Evolutionary conservation across 2,329 filamentous ascomycete genomes (phyloP).

Genomic region (Aspergillus thermomutatus): DNA sequence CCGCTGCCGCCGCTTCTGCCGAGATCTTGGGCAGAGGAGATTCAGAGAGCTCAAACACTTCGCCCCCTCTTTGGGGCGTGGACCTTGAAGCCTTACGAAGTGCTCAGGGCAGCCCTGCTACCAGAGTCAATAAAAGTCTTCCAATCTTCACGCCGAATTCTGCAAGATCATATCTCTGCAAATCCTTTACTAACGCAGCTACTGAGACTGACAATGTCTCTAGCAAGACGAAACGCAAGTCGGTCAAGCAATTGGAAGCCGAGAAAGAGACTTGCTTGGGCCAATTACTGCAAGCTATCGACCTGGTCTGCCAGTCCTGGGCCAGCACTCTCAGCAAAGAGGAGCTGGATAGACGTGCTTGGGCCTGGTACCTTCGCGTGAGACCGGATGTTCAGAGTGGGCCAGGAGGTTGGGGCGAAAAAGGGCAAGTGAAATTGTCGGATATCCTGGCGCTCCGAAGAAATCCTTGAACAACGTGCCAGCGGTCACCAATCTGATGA

Average conservation of each 20-base stretch:
- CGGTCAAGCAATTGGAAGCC: conserved; percentile 49
- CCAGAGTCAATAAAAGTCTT: conserved; percentile 47
- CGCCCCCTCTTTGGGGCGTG: conserved; percentile 55
- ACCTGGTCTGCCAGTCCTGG: conserved; percentile 74
- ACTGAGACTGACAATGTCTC: conserved; percentile 11
- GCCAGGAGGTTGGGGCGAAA: conserved; percentile 77
- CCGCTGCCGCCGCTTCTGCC: neutral
- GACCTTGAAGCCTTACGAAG: conserved; percentile 55
- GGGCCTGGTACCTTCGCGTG: conserved; percentile 76
- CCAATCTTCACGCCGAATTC: conserved; percentile 72
- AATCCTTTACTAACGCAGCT: conserved; percentile 37
- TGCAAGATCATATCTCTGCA: conserved; percentile 58
- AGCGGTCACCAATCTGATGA: neutral
- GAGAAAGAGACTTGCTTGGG: conserved; percentile 69
- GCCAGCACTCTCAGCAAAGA: conserved; percentile 55
- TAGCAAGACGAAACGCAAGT: conserved; percentile 44
- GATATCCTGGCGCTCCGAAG: conserved; percentile 55
- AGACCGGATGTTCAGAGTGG: conserved; percentile 73
- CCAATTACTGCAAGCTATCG: conserved; percentile 66
- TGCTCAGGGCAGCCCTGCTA: conserved; percentile 34
- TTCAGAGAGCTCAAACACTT: conserved; percentile 5
- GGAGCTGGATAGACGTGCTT: conserved; percentile 73
- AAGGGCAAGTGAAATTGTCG: conserved; percentile 64
- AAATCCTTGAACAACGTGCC: conserved; percentile 5
- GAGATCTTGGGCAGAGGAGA: conserved; percentile 12